Percentiles rank a stretch among this genome's conserved stretches.
Evolutionary conservation across 192 early-diverging fungal genomes (phyloP).

Genomic region (Dissophora ornata): DNA sequence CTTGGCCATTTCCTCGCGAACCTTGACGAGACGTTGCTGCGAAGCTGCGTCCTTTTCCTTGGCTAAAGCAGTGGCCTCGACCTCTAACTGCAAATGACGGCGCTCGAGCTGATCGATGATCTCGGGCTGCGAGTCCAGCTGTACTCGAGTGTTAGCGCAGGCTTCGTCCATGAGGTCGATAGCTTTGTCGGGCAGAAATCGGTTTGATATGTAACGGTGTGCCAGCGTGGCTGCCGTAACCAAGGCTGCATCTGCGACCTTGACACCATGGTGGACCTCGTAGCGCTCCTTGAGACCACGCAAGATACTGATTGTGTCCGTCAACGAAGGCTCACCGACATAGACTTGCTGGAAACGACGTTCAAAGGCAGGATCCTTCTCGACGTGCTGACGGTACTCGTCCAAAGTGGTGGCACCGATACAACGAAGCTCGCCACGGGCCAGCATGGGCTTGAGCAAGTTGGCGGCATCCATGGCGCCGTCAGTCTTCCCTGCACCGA

Average conservation of each 20-base stretch:
- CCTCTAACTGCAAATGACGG: slow-evolving; percentile 90
- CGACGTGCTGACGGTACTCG: slow-evolving; percentile 95
- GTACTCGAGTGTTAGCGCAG: slow-evolving; percentile 94
- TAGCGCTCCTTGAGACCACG: slow-evolving; percentile 85
- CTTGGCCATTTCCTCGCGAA: slow-evolving; percentile 84
- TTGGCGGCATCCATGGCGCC: slow-evolving; percentile 98
- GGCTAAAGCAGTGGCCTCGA: slow-evolving; percentile 91
- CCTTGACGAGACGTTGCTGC: slow-evolving; percentile 80
- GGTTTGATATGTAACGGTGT: slow-evolving; percentile 78
- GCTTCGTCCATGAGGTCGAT: slow-evolving; percentile 95
- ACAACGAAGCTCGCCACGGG: slow-evolving; percentile 93
- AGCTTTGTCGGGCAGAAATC: slow-evolving; percentile 85
- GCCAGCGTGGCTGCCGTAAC: slow-evolving; percentile 79
- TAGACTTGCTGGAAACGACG: slow-evolving; percentile 86
- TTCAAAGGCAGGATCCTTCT: slow-evolving; percentile 87
- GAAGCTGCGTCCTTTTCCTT: slow-evolving; percentile 93
- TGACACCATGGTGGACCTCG: slow-evolving; percentile 86
- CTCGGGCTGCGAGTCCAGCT: slow-evolving; percentile 97
- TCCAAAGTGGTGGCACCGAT: slow-evolving; percentile 97
- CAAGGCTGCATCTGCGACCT: slow-evolving; percentile 80
- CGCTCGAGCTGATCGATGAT: slow-evolving; percentile 96
- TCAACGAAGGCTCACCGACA: slow-evolving; percentile 80
- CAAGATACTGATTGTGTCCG: slow-evolving; percentile 81
- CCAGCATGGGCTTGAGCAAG: slow-evolving; percentile 97
- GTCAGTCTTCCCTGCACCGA: slow-evolving; percentile 92